These are phyloP conservation scores for Colletotrichum lentis DNA, from an alignment of 2,329 filamentous ascomycete species.

Conservation along the genomic window DNA sequence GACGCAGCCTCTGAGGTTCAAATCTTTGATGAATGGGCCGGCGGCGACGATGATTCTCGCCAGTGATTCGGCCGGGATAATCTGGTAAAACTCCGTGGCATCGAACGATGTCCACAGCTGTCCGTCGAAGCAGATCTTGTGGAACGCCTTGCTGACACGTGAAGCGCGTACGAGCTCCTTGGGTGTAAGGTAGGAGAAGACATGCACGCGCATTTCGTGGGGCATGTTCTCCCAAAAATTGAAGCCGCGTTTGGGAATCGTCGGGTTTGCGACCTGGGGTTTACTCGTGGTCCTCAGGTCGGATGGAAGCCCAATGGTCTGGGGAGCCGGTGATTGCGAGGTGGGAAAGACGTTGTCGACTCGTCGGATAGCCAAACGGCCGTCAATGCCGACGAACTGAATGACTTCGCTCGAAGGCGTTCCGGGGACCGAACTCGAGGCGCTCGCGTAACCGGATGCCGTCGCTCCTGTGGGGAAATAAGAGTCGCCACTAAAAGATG, in stretches of 20 bases:
- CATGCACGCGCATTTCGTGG: slow-evolving; percentile 79
- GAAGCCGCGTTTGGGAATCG: slow-evolving; percentile 45
- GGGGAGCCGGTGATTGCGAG: slow-evolving; percentile 46
- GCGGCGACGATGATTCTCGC: slow-evolving; percentile 85
- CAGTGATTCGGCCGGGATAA: slow-evolving; percentile 84
- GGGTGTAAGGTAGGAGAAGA: slow-evolving; percentile 79
- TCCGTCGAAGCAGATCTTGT: slow-evolving; percentile 89
- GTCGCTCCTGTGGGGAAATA: slow-evolving; percentile 42
- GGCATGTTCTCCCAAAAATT: slow-evolving; percentile 86
- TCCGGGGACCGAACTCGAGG: slow-evolving; percentile 51
- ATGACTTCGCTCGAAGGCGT: slow-evolving; percentile 53
- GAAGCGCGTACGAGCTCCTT: slow-evolving; percentile 84
- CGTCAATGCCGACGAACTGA: slow-evolving; percentile 53
- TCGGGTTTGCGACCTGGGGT: slow-evolving; percentile 31
- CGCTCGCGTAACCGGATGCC: slow-evolving; percentile 44
- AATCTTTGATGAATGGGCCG: slow-evolving; percentile 87
- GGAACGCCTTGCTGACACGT: slow-evolving; percentile 78
- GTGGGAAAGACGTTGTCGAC: slow-evolving; percentile 58
- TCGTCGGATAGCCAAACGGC: slow-evolving; percentile 62
- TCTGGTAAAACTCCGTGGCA: slow-evolving; percentile 83
- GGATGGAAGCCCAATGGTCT: slow-evolving; percentile 68
- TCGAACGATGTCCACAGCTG: slow-evolving; percentile 91
- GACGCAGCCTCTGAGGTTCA: slow-evolving; percentile 90
- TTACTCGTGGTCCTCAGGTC: slow-evolving; percentile 54
- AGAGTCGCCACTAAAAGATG: slow-evolving; percentile 44